Base-by-base conservation (phyloP, 2,329 filamentous ascomycete genomes). In the Pochonia chlamydosporia region DNA sequence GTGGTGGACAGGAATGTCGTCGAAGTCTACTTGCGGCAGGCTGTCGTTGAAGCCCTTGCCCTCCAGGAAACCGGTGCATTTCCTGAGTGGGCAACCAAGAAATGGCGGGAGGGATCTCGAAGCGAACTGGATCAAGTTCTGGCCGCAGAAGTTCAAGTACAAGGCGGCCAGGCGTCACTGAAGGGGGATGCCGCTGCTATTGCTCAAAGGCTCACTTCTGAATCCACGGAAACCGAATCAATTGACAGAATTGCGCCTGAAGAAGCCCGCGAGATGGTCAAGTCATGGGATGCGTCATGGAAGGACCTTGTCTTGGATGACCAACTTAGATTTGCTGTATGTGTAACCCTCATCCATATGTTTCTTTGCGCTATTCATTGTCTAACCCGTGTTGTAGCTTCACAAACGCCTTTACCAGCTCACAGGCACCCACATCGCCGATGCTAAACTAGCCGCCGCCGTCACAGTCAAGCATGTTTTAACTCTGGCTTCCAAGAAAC, bases 331-430 rank as follows among this genome's bases (percentile, higher is more conserved):
- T 91, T 93, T 71, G 81, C 82, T 48, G 88, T 93, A 77, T 54
- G 84, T 75, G 50, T 30, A 33, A 16, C 7, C 30, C 25, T 14
- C 16, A 1, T 5, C 7, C 13, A 33, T 21, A 36, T 13, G 7
- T 4, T 30, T 28, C 5, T n/a, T 42, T 16, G 16, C 7, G 21
- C 41, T 26, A 40, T 18, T 46, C 21, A 46, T 24, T 31, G 33
- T 25, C 35, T 21, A 46, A 25, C 13, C n/a, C 7, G 14, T 11
- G 18, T 42, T 13, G 26, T 7, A 96, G 91, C 76, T 93, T 54
- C 71, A 84, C 59, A 95, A 96, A 70, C 84, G 89, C 49, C 71
- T 90, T 51, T 81, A 85, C 63, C 87, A 93, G 63, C 74, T 95
- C 50, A 91, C 85, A n/a, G 88, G 89, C 51, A 79, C 83, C 51